Evolutionary conservation across 495 filamentous ascomycete genomes (phyloP).

Genomic region (Sordaria brevicollis): DNA sequence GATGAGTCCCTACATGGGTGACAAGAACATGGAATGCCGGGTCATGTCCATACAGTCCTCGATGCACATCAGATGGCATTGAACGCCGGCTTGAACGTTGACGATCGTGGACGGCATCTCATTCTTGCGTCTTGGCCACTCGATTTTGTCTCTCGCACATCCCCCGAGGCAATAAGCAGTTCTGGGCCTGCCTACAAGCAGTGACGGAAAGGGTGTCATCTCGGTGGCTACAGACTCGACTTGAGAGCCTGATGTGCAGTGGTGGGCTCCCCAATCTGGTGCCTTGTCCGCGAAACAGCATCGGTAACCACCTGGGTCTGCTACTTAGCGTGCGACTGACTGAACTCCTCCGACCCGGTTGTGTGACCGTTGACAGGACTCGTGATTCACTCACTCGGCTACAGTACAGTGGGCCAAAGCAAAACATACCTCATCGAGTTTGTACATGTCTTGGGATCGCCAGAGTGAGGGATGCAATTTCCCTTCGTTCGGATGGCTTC

Average conservation of each 20-base stretch:
- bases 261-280: conserved; percentile 5
- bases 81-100: not conserved
- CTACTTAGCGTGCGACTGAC: not conserved
- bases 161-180: not conserved
- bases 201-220: conserved; percentile 4
- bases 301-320: not conserved
- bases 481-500: not conserved
- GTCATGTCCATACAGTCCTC: not conserved
- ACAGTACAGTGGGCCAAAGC: not conserved
- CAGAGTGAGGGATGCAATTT: not conserved
- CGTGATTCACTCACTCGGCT: not conserved
- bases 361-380: not conserved
- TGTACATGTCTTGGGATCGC: not conserved
- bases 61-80: not conserved
- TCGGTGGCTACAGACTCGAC: not conserved
- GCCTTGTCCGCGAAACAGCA: conserved; percentile 5
- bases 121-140: not conserved
- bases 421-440: not conserved
- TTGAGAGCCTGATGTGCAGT: not conserved
- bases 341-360: not conserved
- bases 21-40: not conserved
- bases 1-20: not conserved
- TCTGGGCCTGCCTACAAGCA: not conserved
- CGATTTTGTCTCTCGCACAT: not conserved
- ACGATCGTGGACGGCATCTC: not conserved